Percentiles rank a stretch among this genome's conserved stretches.
phyloP scores from a whole-genome alignment of 495 filamentous ascomycete genomes.

The Aspergillus hancockii region DNA sequence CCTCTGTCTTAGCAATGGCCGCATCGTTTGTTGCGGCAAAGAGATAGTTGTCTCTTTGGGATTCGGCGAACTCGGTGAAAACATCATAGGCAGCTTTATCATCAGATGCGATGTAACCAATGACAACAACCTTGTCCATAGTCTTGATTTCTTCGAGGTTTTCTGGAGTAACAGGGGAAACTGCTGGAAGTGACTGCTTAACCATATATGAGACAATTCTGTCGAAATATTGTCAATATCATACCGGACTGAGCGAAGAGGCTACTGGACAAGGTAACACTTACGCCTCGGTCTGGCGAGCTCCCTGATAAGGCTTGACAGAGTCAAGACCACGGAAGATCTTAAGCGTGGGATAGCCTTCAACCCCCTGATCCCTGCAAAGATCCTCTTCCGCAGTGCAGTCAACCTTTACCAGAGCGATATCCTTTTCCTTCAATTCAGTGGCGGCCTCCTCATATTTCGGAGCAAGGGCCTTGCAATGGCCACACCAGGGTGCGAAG shows the following conservation, averaged over 20 bases:
- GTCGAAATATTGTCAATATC: conserved; percentile 27
- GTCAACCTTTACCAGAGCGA: conserved; percentile 90
- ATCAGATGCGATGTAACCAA: conserved; percentile 81
- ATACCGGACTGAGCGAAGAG: background rate
- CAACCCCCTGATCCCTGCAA: conserved; percentile 85
- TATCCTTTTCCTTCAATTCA: conserved; percentile 91
- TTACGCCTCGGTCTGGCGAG: conserved; percentile 87
- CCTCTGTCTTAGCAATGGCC: conserved; percentile 83
- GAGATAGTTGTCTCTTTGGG: conserved; percentile 84
- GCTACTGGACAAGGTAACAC: conserved; percentile 29
- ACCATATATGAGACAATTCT: conserved; percentile 98
- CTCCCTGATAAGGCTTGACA: conserved; percentile 78
- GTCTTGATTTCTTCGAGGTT: conserved; percentile 95
- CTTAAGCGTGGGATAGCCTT: conserved; percentile 98
- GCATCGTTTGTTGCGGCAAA: conserved; percentile 86
- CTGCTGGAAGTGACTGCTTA: conserved; percentile 94
- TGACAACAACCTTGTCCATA: conserved; percentile 91
- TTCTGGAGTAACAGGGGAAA: conserved; percentile 76
- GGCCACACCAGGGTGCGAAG: conserved; percentile 98
- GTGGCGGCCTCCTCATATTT: conserved; percentile 95
- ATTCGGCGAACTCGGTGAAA: conserved; percentile 78
- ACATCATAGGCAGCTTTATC: conserved; percentile 84
- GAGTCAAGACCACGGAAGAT: conserved; percentile 95
- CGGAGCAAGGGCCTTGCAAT: conserved; percentile 93
- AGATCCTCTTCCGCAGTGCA: conserved; percentile 93